Conservation (phyloP, 768 basidiomycete genomes). For the Trametes elegans region DNA sequence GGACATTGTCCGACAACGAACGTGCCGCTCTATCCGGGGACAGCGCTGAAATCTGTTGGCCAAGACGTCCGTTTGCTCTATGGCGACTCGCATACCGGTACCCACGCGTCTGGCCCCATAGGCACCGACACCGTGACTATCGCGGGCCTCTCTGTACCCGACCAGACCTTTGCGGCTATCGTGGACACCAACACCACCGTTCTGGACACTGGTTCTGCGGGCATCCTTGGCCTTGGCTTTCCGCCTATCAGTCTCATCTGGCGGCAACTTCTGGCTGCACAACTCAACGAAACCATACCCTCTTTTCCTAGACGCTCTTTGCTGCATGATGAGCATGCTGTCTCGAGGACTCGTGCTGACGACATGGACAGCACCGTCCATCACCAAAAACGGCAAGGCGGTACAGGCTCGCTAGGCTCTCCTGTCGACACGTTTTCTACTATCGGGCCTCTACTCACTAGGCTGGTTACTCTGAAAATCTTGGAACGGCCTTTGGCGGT, state of each 20-base stretch:
- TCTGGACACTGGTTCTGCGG: slow-evolving; percentile 51
- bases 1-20: slow-evolving; percentile 37
- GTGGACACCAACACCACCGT: slow-evolving; percentile 68
- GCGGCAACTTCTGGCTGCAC: slow-evolving; percentile 23
- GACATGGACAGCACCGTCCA: too few relatives aligned
- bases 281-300: slow-evolving; percentile 5
- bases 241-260: slow-evolving; percentile 47
- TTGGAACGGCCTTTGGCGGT: slow-evolving; percentile 42
- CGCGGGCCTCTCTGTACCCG: slow-evolving; percentile 46
- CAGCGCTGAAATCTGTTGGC: slow-evolving; percentile 44
- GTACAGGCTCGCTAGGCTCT: slow-evolving; percentile 1
- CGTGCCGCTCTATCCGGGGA: slow-evolving; percentile 50
- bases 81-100: slow-evolving; percentile 71
- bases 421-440: slow-evolving; percentile 28
- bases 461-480: slow-evolving; percentile 32
- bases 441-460: slow-evolving; percentile 35
- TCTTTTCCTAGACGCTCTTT: not conserved
- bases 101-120: slow-evolving; percentile 61
- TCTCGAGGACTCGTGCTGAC: not conserved
- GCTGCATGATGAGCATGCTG: too few relatives aligned
- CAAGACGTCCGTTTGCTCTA: slow-evolving; percentile 53
- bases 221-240: slow-evolving; percentile 76
- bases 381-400: slow-evolving; percentile 4
- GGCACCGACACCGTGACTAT: slow-evolving; percentile 57
- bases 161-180: slow-evolving; percentile 66